Base-by-base conservation (phyloP, 768 basidiomycete species). In the Russula vinacea region DNA sequence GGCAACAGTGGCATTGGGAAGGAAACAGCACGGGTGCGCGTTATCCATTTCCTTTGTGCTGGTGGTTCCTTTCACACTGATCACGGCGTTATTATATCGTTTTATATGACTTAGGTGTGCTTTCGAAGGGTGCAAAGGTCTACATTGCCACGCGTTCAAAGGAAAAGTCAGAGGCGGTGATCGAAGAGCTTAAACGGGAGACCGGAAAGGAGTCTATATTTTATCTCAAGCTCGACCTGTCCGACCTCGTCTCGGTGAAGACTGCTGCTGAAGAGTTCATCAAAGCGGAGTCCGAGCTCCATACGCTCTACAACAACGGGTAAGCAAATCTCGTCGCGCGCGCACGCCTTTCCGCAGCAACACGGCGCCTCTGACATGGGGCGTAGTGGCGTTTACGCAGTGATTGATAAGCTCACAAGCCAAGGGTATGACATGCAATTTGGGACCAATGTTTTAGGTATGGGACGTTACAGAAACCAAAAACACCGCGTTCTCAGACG, bases 391-490 rank as follows among this genome's bases (percentile, higher is more conserved):
- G 56, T 58, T 32, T 58, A 47, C n/a, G n/a, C 56, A 14, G 33
- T 58, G 9, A 47, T 58, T 7, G 56, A 57, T 9, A 57, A 33
- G 6, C 11, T 44, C 42, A 57, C 56, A 6, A 35, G 32, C 32
- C 60, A 53, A 62, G 60, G 60, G 22, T 57, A 14, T n/a, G 56
- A 57, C 56, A n/a, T 45, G 42, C 56, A 57, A 13, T 57, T 57
- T 16, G 56, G 56, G n/a, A 45, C 42, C 2, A 44, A 57, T 32
- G 42, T 57, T 7, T 22, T 57, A 33, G 56, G 56, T 57, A 57
- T 19, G 42, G 24, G 16, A 56, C 10, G 2, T 35, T 8, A 10
- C 8, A 35, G 32, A 53, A 5, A 11, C 10, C 35, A 24, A n/a
- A n/a, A n/a, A 39, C 13, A 14, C 37, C n/a, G 7, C n/a, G n/a